Percentiles rank a stretch among this genome's conserved stretches.
These are phyloP conservation scores for Phytophthora palmivora DNA, from an alignment of 352 stramenopile species.

Conservation along the genomic window DNA sequence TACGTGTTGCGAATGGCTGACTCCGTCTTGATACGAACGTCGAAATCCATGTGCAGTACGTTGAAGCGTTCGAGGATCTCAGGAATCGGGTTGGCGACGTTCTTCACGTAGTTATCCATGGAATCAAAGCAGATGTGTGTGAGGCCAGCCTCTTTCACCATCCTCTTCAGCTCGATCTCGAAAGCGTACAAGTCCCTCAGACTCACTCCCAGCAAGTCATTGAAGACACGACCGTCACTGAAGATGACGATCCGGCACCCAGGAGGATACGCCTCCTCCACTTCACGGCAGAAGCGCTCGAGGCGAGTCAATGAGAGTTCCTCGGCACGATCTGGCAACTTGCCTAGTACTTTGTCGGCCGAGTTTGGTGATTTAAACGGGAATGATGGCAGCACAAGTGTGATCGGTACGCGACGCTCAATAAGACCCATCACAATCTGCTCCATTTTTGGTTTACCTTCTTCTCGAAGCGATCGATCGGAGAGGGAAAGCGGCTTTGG, in stretches of 20 bases:
- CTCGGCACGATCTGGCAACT: conserved; percentile 22
- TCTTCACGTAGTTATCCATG: conserved; percentile 32
- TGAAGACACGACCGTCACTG: conserved; percentile 26
- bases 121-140: conserved; percentile 30
- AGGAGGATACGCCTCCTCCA: conserved; percentile 21
- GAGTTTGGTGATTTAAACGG: conserved; percentile 30
- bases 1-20: conserved; percentile 22
- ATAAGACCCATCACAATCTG: conserved; percentile 24
- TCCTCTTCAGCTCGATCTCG: conserved; percentile 13
- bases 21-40: conserved; percentile 22
- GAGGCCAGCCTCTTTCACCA: conserved; percentile 25
- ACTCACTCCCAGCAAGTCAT: conserved; percentile 21
- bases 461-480: conserved; percentile 23
- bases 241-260: conserved; percentile 30
- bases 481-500: conserved; percentile 18
- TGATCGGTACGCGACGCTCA: conserved; percentile 22
- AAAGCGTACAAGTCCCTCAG: conserved; percentile 17
- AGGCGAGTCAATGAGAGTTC: conserved; percentile 21
- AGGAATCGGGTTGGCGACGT: conserved; percentile 18
- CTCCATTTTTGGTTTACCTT: conserved; percentile 25
- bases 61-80: conserved; percentile 28
- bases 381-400: conserved; percentile 24
- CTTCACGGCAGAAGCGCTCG: conserved; percentile 25
- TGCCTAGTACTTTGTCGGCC: conserved; percentile 22
- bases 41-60: conserved; percentile 26